A percentile compares a stretch with the other conserved stretches of the same genome.
Conservation (phyloP, 2,329 filamentous ascomycete genomes). For the Ophiostoma triangulosporum region DNA sequence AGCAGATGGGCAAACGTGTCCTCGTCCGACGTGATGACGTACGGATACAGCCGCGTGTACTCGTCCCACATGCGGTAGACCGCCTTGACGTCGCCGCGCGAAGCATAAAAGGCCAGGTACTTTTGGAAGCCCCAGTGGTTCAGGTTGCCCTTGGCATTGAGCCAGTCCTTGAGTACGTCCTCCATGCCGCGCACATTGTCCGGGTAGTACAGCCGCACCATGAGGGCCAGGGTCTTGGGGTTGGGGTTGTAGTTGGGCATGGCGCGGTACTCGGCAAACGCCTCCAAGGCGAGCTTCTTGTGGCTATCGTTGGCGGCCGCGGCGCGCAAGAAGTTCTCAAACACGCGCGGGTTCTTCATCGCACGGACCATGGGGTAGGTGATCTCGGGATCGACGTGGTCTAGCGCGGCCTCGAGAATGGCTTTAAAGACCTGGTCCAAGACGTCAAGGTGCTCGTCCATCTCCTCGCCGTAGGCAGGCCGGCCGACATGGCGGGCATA, state of each 20-base stretch:
- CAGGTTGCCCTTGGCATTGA: slow-evolving; percentile 25
- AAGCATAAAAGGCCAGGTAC: slow-evolving; percentile 35
- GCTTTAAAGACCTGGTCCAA: slow-evolving; percentile 2
- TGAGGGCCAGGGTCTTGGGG: slow-evolving; percentile 26
- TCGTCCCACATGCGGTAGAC: slow-evolving; percentile 33
- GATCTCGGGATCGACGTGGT: slow-evolving; percentile 13
- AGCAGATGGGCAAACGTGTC: slow-evolving; percentile 44
- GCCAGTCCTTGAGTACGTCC: slow-evolving; percentile 36
- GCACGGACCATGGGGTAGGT: slow-evolving; percentile 27
- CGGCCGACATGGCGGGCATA: neutral
- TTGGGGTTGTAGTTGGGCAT: slow-evolving; percentile 26
- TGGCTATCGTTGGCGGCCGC: slow-evolving; percentile 18
- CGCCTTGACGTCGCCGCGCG: slow-evolving; percentile 30
- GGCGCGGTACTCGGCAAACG: slow-evolving; percentile 34
- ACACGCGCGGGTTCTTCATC: slow-evolving; percentile 26
- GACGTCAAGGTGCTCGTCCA: neutral
- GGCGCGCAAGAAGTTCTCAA: slow-evolving; percentile 29
- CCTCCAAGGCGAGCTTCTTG: slow-evolving; percentile 22
- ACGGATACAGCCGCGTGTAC: slow-evolving; percentile 24
- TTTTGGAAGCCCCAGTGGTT: slow-evolving; percentile 33
- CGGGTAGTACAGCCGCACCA: slow-evolving; percentile 29
- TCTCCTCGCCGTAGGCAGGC: neutral
- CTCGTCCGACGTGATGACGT: slow-evolving; percentile 14
- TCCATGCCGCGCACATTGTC: slow-evolving; percentile 27
- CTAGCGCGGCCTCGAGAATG: slow-evolving; percentile 9